Evolutionary conservation across 148 eudicot species (phyloP).

Genomic region (Limonium bicolor): DNA sequence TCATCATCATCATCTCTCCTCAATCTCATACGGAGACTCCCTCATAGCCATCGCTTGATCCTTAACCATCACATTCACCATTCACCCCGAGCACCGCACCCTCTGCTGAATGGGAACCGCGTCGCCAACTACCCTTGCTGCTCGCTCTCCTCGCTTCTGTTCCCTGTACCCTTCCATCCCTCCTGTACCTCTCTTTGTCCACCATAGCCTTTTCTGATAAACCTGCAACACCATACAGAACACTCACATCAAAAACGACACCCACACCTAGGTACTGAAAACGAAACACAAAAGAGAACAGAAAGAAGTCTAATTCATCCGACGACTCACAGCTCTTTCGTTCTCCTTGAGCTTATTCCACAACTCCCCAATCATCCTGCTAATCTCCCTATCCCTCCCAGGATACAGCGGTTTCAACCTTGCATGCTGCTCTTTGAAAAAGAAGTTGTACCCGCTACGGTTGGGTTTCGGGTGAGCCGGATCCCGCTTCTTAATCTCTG

Average conservation of each 20-base stretch:
- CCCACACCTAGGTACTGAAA: neutral
- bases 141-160: constrained; percentile 26
- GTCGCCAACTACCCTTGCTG: constrained; percentile 25
- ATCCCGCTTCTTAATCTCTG: constrained; percentile 65
- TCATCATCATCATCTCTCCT: too few species aligned
- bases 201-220: constrained; percentile 60
- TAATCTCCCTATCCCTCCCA: constrained; percentile 73
- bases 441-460: constrained; percentile 88
- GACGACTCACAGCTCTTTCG: constrained; percentile 48
- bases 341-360: constrained; percentile 60
- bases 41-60: too few species aligned
- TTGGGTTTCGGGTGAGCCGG: constrained; percentile 96
- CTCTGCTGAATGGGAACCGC: constrained; percentile 50
- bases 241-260: neutral
- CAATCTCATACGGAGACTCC: too few species aligned
- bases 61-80: constrained; percentile 19
- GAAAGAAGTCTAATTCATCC: neutral
- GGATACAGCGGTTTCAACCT: constrained; percentile 58
- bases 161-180: constrained; percentile 65
- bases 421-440: constrained; percentile 89
- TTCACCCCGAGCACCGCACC: constrained; percentile 16
- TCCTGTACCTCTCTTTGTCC: constrained; percentile 82
- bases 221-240: constrained; percentile 21
- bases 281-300: neutral
- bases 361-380: constrained; percentile 85